phyloP scores from a whole-genome alignment of 371 early-diverging fungal species.

The Conidiobolus incongruus region DNA sequence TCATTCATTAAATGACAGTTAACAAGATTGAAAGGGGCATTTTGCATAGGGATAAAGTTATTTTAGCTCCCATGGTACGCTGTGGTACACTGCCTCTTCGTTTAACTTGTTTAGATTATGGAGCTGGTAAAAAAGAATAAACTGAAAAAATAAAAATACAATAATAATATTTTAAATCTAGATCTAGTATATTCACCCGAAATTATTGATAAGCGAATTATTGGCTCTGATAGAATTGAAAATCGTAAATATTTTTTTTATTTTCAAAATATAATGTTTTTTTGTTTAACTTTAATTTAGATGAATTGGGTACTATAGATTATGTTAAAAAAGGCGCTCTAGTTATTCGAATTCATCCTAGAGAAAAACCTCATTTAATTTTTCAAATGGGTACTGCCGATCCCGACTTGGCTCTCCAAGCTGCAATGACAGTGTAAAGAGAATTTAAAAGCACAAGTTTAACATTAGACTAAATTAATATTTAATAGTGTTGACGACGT shows the following conservation, averaged over 20 bases:
- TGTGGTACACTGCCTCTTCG: constrained; percentile 77
- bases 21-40: too few species aligned
- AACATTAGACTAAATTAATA: neutral
- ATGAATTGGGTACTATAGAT: constrained; percentile 36
- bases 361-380: constrained; percentile 35
- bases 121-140: constrained; percentile 42
- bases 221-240: constrained; percentile 45
- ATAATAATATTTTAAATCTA: constrained; percentile 9
- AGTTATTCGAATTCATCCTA: constrained; percentile 34
- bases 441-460: neutral
- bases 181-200: constrained; percentile 86
- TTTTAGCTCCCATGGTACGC: constrained; percentile 19
- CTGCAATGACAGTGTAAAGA: constrained; percentile 55
- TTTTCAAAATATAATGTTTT: neutral
- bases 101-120: constrained; percentile 56
- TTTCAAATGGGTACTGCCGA: constrained; percentile 67
- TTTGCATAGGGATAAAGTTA: constrained; percentile 7
- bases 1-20: too few species aligned
- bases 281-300: constrained; percentile 11
- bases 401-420: constrained; percentile 66
- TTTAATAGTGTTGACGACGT: constrained; percentile 37
- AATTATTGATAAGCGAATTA: constrained; percentile 67
- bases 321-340: constrained; percentile 28
- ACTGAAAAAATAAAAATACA: neutral
- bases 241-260: constrained; percentile 22